A percentile compares a stretch with the other conserved stretches of the same genome.
phyloP scores from a whole-genome alignment of 2,329 filamentous ascomycete genomes.

The Huntiella moniliformis region DNA sequence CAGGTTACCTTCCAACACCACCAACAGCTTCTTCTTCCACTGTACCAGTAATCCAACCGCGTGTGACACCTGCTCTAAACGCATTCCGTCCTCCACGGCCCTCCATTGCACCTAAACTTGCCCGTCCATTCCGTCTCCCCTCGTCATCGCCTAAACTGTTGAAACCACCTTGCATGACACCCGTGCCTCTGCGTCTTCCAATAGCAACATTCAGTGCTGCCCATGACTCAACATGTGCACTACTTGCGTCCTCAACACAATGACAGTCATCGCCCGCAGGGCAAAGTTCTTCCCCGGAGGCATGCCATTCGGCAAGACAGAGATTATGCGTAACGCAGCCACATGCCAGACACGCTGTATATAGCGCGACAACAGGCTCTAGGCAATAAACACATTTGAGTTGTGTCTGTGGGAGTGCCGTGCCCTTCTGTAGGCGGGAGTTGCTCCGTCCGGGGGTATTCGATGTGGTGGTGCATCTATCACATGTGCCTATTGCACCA shows the following conservation, averaged over 20 bases:
- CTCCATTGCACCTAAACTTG: not conserved
- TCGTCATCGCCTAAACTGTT: slow-evolving; percentile 11
- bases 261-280: slow-evolving; percentile 47
- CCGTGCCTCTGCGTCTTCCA: slow-evolving; percentile 4
- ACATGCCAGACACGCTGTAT: slow-evolving; percentile 41
- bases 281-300: slow-evolving; percentile 35
- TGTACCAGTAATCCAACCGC: not conserved
- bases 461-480: slow-evolving; percentile 16
- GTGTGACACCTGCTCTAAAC: not conserved
- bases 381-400: slow-evolving; percentile 43
- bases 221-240: slow-evolving; percentile 42
- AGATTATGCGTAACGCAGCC: slow-evolving; percentile 42
- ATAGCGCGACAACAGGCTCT: slow-evolving; percentile 40
- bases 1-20: not conserved
- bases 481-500: too few relatives aligned
- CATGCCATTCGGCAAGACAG: slow-evolving; percentile 41
- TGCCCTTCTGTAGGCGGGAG: slow-evolving; percentile 27
- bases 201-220: slow-evolving; percentile 31
- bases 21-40: not conserved
- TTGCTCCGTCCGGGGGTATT: slow-evolving; percentile 22
- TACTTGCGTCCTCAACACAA: slow-evolving; percentile 37
- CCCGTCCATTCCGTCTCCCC: not conserved
- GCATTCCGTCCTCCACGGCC: not conserved
- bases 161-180: slow-evolving; percentile 8
- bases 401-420: slow-evolving; percentile 18